These are phyloP conservation scores for Kodamaea anthophila DNA, from an alignment of 1,139 yeast genomes.

Conservation along the genomic window DNA sequence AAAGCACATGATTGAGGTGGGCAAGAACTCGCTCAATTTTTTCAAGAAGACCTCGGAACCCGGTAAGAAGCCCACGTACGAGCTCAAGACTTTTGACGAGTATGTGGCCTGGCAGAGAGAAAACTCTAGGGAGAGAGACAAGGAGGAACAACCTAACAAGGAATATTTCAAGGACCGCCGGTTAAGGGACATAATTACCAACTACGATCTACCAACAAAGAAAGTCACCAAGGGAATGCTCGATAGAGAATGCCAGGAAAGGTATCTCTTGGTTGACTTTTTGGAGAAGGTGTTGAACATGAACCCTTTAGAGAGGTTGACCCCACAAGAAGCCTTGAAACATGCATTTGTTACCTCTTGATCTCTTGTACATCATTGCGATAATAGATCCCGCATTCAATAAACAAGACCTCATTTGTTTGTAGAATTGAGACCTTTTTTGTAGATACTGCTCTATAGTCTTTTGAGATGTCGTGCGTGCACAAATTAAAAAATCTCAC, in stretches of 20 bases:
- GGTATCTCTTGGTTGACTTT: conserved; percentile 72
- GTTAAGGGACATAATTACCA: conserved; percentile 67
- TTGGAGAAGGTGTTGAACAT: conserved; percentile 69
- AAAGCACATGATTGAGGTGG: conserved; percentile 94
- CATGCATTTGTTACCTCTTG: conserved; percentile 70
- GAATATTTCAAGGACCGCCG: conserved; percentile 75
- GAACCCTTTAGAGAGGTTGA: conserved; percentile 91
- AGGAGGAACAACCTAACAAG: conserved; percentile 71
- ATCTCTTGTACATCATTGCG: too few relatives aligned
- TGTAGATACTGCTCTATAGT: too few relatives aligned
- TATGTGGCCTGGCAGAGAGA: conserved; percentile 30
- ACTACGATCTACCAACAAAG: conserved; percentile 67
- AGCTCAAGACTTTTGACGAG: conserved; percentile 30
- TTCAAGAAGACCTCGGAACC: conserved; percentile 39
- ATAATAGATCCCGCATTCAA: too few relatives aligned
- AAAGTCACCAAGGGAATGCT: conserved; percentile 61
- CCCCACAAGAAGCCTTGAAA: conserved; percentile 89
- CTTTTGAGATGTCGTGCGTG: conserved; percentile 3
- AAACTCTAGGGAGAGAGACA: conserved; percentile 18
- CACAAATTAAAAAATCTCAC: conserved; percentile 2
- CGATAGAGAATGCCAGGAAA: conserved; percentile 66
- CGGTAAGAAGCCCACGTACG: conserved; percentile 26
- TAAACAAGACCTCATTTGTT: too few relatives aligned
- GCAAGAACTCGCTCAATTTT: conserved; percentile 72
- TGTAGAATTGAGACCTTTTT: too few relatives aligned